Conservation (phyloP, 129 eudicot species). For the Escallonia rubra region DNA sequence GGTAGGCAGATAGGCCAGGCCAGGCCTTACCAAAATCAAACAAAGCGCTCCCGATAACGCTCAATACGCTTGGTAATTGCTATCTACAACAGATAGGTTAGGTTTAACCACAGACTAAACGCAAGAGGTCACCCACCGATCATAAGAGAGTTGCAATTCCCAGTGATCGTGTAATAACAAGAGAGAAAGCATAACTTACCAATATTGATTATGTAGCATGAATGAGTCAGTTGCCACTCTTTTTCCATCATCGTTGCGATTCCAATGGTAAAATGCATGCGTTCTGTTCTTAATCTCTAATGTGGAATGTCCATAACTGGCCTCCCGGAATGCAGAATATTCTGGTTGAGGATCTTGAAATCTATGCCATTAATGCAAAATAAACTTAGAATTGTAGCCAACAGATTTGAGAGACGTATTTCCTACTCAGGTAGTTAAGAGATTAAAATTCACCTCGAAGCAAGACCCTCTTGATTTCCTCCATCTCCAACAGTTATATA, state of each 20-base stretch:
- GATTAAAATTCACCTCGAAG: slow-evolving; percentile 41
- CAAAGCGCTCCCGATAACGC: no score
- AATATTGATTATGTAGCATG: slow-evolving; percentile 66
- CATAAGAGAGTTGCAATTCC: neutral
- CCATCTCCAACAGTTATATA: slow-evolving; percentile 98
- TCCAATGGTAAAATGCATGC: slow-evolving; percentile 90
- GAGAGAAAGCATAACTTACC: slow-evolving; percentile 44
- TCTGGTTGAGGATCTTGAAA: slow-evolving; percentile 90
- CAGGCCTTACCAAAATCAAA: no score
- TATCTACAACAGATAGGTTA: neutral
- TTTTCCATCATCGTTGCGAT: slow-evolving; percentile 92
- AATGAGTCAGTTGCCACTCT: slow-evolving; percentile 64
- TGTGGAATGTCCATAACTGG: slow-evolving; percentile 91
- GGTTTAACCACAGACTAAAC: neutral
- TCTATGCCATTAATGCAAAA: slow-evolving; percentile 21
- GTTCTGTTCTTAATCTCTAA: slow-evolving; percentile 84
- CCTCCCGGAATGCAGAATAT: slow-evolving; percentile 92
- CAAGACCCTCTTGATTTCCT: slow-evolving; percentile 98
- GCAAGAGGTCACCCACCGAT: neutral
- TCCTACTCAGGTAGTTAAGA: neutral
- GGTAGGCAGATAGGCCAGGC: no score
- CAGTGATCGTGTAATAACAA: neutral
- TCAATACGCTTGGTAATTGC: neutral
- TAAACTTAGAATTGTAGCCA: neutral
- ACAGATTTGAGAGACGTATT: neutral